Evolutionary conservation across 495 filamentous ascomycete genomes (phyloP).

Genomic region (Xylaria acuta): DNA sequence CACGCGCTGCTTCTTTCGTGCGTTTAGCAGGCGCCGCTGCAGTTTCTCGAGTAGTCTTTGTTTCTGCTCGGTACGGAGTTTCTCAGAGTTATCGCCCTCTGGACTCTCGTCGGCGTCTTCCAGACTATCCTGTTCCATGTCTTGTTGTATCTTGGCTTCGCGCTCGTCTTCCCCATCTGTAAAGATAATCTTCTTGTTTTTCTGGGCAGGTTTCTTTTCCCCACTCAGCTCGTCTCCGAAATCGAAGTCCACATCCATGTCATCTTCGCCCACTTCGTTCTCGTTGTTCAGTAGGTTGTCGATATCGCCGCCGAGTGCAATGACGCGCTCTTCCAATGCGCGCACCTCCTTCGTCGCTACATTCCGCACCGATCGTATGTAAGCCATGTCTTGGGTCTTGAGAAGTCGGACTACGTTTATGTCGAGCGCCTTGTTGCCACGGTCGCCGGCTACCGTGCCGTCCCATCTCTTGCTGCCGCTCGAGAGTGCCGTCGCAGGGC

Average conservation of each 20-base stretch:
- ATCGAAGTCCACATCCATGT: conserved; percentile 34
- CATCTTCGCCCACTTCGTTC: conserved; percentile 39
- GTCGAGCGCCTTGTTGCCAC: conserved; percentile 65
- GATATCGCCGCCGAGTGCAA: conserved; percentile 43
- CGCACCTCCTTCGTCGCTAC: conserved; percentile 54
- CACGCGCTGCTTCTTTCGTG: conserved; percentile 72
- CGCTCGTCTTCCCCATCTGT: conserved; percentile 46
- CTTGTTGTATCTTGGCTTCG: conserved; percentile 30
- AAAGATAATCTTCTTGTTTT: conserved; percentile 55
- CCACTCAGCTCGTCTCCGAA: conserved; percentile 27
- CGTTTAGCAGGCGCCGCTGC: conserved; percentile 60
- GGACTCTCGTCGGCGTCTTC: conserved; percentile 50
- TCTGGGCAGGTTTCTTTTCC: conserved; percentile 19
- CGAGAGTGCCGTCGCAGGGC: conserved; percentile 46
- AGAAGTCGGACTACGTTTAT: conserved; percentile 80
- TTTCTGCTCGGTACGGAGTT: conserved; percentile 54
- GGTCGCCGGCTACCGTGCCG: conserved; percentile 65
- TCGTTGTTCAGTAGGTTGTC: conserved; percentile 32
- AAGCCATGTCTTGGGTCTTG: conserved; percentile 96
- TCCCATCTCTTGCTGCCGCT: conserved; percentile 50
- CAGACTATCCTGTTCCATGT: conserved; percentile 36
- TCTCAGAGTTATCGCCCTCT: conserved; percentile 53
- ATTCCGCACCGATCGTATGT: conserved; percentile 71
- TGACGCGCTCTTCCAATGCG: conserved; percentile 51
- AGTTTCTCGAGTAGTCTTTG: conserved; percentile 53